These are phyloP conservation scores for Venturia aucupariae DNA, from an alignment of 2,329 filamentous ascomycete species.

Conservation along the genomic window DNA sequence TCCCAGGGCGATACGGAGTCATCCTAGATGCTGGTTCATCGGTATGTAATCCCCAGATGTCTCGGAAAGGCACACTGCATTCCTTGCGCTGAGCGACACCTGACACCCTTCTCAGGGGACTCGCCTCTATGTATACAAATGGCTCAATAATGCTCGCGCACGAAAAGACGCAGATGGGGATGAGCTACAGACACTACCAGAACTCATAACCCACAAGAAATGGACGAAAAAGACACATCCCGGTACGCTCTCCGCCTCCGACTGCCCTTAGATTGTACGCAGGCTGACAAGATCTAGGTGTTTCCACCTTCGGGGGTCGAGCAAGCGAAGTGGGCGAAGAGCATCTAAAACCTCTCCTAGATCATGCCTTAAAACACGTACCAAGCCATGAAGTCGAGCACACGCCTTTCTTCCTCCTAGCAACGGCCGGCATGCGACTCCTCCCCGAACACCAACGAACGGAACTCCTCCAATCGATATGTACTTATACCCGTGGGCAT, in stretches of 20 bases:
- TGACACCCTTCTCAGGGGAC: slow-evolving; percentile 54
- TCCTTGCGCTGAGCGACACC: slow-evolving; percentile 1
- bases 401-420: slow-evolving; percentile 90
- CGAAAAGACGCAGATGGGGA: slow-evolving; percentile 50
- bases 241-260: slow-evolving; percentile 37
- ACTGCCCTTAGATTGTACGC: neutral
- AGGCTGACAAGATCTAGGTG: slow-evolving; percentile 34
- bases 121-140: slow-evolving; percentile 87
- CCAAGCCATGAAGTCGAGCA: slow-evolving; percentile 66
- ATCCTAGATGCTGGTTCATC: slow-evolving; percentile 97
- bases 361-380: slow-evolving; percentile 72
- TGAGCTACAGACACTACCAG: slow-evolving; percentile 61
- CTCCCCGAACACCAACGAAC: slow-evolving; percentile 65
- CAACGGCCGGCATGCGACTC: slow-evolving; percentile 89
- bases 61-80: neutral
- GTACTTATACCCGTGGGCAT: slow-evolving; percentile 66
- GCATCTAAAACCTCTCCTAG: slow-evolving; percentile 68
- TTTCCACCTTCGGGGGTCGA: slow-evolving; percentile 78
- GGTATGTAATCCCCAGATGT: slow-evolving; percentile 31
- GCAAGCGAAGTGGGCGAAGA: slow-evolving; percentile 70
- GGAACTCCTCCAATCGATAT: slow-evolving; percentile 66
- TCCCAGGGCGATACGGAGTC: slow-evolving; percentile 66
- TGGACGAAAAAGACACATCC: slow-evolving; percentile 94
- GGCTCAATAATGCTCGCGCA: slow-evolving; percentile 68
- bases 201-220: slow-evolving; percentile 71